These are phyloP conservation scores for Globisporangium cylindrosporum DNA, from an alignment of 352 stramenopile species.

Conservation along the genomic window DNA sequence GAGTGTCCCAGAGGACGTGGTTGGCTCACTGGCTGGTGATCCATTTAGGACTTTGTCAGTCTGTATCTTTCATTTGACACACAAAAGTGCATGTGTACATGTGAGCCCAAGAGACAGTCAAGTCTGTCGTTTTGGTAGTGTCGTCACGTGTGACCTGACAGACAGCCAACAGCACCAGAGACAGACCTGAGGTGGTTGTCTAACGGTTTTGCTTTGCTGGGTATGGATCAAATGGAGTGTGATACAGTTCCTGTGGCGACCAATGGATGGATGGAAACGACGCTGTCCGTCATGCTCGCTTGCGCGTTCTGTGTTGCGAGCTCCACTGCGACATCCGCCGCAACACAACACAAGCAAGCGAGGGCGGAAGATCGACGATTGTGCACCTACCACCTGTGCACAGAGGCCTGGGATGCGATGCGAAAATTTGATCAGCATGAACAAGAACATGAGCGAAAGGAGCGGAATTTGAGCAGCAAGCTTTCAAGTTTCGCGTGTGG, in stretches of 20 bases:
- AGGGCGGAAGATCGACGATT: not conserved
- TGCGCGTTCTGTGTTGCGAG: not conserved
- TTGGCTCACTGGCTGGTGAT: not conserved
- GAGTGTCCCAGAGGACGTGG: not conserved
- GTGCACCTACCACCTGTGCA: not conserved
- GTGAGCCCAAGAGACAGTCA: not conserved
- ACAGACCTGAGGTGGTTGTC: not conserved
- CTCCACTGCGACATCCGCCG: not conserved
- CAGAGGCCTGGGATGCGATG: not conserved
- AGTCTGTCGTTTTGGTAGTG: too few species aligned
- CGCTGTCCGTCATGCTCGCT: not conserved
- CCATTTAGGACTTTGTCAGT: too few species aligned
- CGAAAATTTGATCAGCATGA: not conserved
- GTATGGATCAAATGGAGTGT: not conserved
- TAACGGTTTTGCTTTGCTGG: not conserved
- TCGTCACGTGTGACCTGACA: too few species aligned
- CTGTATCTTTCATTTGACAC: not conserved
- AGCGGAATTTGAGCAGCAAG: not conserved
- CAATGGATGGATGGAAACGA: not conserved
- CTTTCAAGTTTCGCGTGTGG: not conserved
- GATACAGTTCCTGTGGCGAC: not conserved
- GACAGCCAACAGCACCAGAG: not conserved
- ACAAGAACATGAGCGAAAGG: not conserved
- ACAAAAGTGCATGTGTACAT: not conserved
- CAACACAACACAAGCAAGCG: not conserved